Evolutionary conservation across 352 stramenopile genomes (phyloP).

Genomic region (Phytophthora quininea): DNA sequence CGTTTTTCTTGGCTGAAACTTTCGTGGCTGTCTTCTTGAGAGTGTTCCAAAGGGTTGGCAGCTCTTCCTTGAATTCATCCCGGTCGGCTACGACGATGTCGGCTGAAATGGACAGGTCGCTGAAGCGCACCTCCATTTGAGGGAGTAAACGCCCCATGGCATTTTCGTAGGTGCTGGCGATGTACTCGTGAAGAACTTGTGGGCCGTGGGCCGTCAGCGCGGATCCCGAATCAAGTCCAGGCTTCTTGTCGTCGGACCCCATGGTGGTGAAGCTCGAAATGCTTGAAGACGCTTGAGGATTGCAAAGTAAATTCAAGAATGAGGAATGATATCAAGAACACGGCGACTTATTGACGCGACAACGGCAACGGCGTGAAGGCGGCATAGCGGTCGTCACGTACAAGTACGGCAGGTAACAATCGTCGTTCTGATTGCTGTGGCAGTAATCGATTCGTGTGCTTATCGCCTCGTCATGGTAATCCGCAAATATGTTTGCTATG

Average conservation of each 20-base stretch:
- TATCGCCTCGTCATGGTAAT: not conserved
- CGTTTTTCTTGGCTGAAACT: constrained; percentile 37
- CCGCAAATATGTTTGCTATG: too few relatives aligned
- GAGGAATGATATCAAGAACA: too few relatives aligned
- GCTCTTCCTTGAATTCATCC: constrained; percentile 23
- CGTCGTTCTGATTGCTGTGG: not conserved
- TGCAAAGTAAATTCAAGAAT: constrained; percentile 19
- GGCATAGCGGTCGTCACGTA: too few relatives aligned
- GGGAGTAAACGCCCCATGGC: constrained; percentile 44
- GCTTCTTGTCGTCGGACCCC: constrained; percentile 5
- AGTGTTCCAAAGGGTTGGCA: constrained; percentile 48
- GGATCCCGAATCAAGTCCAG: constrained; percentile 24
- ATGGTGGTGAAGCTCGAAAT: constrained; percentile 8
- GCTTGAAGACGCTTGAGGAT: not conserved
- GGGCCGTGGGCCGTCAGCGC: constrained; percentile 38
- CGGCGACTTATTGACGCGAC: too few relatives aligned
- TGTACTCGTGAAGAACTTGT: constrained; percentile 38
- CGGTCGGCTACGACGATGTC: constrained; percentile 34
- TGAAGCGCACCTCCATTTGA: constrained; percentile 45
- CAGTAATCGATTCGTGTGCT: not conserved
- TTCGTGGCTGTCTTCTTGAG: constrained; percentile 34
- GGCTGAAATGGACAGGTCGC: constrained; percentile 30
- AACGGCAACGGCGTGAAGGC: too few relatives aligned
- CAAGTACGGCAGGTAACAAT: too few relatives aligned
- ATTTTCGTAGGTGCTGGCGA: constrained; percentile 33